phyloP scores from a whole-genome alignment of 1,284 basidiomycete species.

The Sporisorium scitamineum region DNA sequence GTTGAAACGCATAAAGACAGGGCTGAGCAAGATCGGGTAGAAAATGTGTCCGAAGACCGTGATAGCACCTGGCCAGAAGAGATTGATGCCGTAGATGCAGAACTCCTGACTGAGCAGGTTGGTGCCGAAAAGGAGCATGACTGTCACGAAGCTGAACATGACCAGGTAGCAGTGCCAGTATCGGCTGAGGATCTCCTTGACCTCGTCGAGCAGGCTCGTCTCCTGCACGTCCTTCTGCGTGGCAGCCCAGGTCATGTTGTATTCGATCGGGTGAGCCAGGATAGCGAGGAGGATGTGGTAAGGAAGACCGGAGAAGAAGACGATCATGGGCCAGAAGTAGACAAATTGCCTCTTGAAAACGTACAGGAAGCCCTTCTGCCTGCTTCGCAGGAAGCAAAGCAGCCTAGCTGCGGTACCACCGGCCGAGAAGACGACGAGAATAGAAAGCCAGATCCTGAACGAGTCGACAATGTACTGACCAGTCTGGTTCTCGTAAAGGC shows the following conservation, averaged over 20 bases:
- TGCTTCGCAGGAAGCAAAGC: constrained; percentile 81
- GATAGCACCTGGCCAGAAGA: constrained; percentile 38
- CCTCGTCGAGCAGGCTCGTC: constrained; percentile 83
- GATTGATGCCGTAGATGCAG: constrained; percentile 70
- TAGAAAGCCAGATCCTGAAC: constrained; percentile 82
- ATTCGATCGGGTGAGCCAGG: constrained; percentile 83
- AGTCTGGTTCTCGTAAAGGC: constrained; percentile 76
- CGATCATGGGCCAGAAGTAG: constrained; percentile 77
- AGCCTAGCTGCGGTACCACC: constrained; percentile 80
- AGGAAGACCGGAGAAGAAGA: constrained; percentile 39
- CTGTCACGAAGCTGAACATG: constrained; percentile 75
- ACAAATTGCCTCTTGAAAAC: constrained; percentile 77
- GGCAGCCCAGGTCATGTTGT: constrained; percentile 81
- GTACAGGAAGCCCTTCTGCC: constrained; percentile 74
- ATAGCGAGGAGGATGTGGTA: constrained; percentile 76
- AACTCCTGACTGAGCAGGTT: constrained; percentile 75
- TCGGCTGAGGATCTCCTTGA: constrained; percentile 76
- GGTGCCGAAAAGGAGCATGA: constrained; percentile 75
- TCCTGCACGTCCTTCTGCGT: constrained; percentile 53
- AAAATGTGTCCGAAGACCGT: constrained; percentile 33
- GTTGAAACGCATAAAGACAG: constrained; percentile 53
- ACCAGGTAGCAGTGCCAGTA: constrained; percentile 71
- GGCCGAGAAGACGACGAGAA: constrained; percentile 80
- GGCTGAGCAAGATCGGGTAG: constrained; percentile 50
- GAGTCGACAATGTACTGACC: constrained; percentile 73